These are phyloP conservation scores for Aspergillus affinis DNA, from an alignment of 495 filamentous ascomycete species.

Conservation along the genomic window DNA sequence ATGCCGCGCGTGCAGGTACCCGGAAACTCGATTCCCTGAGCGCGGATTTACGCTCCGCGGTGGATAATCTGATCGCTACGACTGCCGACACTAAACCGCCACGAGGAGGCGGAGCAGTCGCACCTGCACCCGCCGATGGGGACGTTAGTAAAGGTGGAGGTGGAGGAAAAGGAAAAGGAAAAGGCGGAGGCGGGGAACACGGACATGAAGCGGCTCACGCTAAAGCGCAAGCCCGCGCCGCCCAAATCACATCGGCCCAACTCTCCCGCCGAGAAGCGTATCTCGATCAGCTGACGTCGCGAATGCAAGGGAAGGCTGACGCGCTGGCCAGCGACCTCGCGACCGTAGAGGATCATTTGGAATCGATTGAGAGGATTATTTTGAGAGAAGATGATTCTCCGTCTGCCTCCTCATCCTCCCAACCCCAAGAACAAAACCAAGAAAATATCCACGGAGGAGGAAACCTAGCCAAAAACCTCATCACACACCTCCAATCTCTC, in stretches of 20 bases:
- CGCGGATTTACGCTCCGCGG: slow-evolving; percentile 41
- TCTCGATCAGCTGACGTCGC: slow-evolving; percentile 36
- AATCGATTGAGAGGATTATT: slow-evolving; percentile 39
- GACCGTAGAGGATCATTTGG: slow-evolving; percentile 44
- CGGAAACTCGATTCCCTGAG: slow-evolving; percentile 42
- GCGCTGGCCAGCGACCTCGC: slow-evolving; percentile 34
- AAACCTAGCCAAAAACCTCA: neutral
- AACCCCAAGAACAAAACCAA: slow-evolving; percentile 11
- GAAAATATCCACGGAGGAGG: neutral
- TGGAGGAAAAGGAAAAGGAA: too few relatives aligned
- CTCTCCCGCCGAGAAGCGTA: slow-evolving; percentile 37
- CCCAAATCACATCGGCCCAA: slow-evolving; percentile 33
- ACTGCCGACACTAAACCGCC: too few relatives aligned
- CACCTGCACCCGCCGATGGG: too few relatives aligned
- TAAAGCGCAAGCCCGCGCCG: slow-evolving; percentile 26
- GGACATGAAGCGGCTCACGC: neutral
- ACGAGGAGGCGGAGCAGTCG: too few relatives aligned
- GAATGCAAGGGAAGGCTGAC: slow-evolving; percentile 39
- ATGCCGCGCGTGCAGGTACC: slow-evolving; percentile 34
- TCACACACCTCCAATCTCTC: slow-evolving; percentile 17
- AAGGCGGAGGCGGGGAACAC: neutral
- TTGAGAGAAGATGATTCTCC: slow-evolving; percentile 17
- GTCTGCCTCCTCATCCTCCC: neutral
- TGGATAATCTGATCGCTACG: slow-evolving; percentile 39
- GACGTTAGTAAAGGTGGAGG: too few relatives aligned